Evolutionary conservation across 176 grass and related monocot species (phyloP), one percentile per base, ranked within the genome.

Genomic region (Avena sativa): DNA sequence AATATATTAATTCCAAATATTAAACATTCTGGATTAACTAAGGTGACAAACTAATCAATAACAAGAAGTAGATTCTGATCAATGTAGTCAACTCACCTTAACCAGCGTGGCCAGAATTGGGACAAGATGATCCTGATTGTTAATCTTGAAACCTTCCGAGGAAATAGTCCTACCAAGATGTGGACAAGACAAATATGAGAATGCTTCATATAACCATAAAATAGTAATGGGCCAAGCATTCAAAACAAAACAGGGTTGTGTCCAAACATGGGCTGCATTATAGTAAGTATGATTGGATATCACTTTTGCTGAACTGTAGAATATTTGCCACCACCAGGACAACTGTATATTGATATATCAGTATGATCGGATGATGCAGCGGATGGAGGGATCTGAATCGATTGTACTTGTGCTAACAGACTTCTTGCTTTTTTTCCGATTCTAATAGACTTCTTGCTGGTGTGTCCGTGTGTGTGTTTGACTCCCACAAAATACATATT

Each of bases 31-130:
- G n/a, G 62, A 79, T 48, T 4, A 19, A 78, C 14, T 68, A 67
- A 67, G 20, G 48, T 69, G 47, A 74, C 4, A 81, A 56, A 14
- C 58, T 44, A 60, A 67, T 36, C 43, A 15, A 66, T 38, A 28
- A 64, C 6, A 74, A 0, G 6, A 25, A 62, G 44, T 12, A 81
- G n/a, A 36, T 59, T 4, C 32, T 50, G 17, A 43, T 56, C 69
- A 66, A 89, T 69, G 43, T 48, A 93, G 36, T 73, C 57, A 91
- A 84, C 81, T 88, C 49, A 98, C 96, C 96, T 94, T 98, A 78
- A 98, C 56, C 62, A 91, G 91, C 76, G 97, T 98, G 80, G 92
- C 97, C 90, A 98, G 68, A 53, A 98, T 89, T 77, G 97, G 97
- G 71, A 91, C 71, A 49, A 98, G 93, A 87, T 98, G 92, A 87